These are phyloP conservation scores for Ambrosia trifida DNA, from an alignment of 129 eudicot genomes.

Conservation along the genomic window DNA sequence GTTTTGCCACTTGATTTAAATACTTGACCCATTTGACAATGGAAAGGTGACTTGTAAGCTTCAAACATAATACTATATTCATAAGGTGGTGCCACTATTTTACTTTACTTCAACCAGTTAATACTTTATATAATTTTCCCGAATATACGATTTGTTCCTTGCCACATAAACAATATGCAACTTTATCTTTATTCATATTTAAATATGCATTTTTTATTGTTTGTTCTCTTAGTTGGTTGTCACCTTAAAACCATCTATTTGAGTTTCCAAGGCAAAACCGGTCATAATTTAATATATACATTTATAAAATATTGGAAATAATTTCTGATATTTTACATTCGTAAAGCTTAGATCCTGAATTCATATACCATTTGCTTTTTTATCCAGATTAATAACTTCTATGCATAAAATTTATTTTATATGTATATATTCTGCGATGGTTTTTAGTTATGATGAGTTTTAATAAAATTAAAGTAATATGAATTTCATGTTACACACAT, in stretches of 20 bases:
- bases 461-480: too few species aligned
- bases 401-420: not conserved
- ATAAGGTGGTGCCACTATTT: conserved; percentile 29
- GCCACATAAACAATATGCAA: conserved; percentile 25
- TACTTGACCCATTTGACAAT: conserved; percentile 24
- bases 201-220: not conserved
- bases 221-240: conserved; percentile 24
- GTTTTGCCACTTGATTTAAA: conserved; percentile 24
- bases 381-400: not conserved
- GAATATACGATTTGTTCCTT: conserved; percentile 33
- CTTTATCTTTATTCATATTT: conserved; percentile 15
- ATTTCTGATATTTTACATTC: not conserved
- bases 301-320: not conserved
- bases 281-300: conserved; percentile 5
- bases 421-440: too few species aligned
- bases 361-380: not conserved
- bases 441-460: too few species aligned
- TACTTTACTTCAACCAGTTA: conserved; percentile 36
- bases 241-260: conserved; percentile 43
- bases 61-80: conserved; percentile 23
- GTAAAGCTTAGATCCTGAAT: not conserved
- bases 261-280: conserved; percentile 24
- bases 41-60: conserved; percentile 45
- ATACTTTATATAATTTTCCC: conserved; percentile 27
- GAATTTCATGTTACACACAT: too few species aligned